A percentile compares a stretch with the other conserved stretches of the same genome.
Evolutionary conservation across 257 asterid genomes (phyloP).

Genomic region (Penstemon newberryi): DNA sequence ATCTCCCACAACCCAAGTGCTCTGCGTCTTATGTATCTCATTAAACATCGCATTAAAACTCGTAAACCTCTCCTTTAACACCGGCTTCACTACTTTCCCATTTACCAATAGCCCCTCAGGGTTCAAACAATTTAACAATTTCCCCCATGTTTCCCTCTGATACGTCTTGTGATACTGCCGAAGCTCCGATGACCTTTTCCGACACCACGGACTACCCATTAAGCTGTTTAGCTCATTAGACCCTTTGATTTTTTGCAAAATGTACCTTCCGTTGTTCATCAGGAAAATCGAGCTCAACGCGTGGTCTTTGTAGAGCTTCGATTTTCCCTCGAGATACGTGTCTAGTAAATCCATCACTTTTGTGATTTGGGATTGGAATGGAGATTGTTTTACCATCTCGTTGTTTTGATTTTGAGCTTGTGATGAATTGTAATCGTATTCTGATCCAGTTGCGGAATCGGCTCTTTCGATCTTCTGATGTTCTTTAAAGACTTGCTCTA

Average conservation of each 20-base stretch:
- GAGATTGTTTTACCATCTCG: conserved; percentile 30
- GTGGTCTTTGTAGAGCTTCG: conserved; percentile 67
- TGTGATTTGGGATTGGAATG: conserved; percentile 53
- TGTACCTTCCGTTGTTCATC: conserved; percentile 96
- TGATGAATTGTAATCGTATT: conserved; percentile 30
- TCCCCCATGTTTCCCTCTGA: conserved; percentile 95
- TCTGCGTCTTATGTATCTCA: conserved; percentile 78
- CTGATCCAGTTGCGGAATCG: conserved; percentile 51
- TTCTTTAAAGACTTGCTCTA: conserved; percentile 73
- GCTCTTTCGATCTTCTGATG: conserved; percentile 63
- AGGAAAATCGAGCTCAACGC: conserved; percentile 71
- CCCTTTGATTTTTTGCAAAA: conserved; percentile 68
- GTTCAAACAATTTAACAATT: conserved; percentile 45
- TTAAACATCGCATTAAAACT: conserved; percentile 75
- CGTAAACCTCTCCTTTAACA: conserved; percentile 81
- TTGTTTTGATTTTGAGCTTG: conserved; percentile 20
- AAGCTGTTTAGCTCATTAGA: conserved; percentile 49
- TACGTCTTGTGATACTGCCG: conserved; percentile 79
- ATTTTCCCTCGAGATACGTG: conserved; percentile 61
- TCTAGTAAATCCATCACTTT: conserved; percentile 69
- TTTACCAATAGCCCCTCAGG: conserved; percentile 68
- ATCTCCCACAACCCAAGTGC: conserved; percentile 79
- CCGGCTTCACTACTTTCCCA: conserved; percentile 78
- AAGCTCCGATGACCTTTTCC: conserved; percentile 73
- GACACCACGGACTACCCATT: conserved; percentile 68